These are phyloP conservation scores for Auriscalpium vulgare DNA, from an alignment of 768 basidiomycete genomes.

Conservation along the genomic window DNA sequence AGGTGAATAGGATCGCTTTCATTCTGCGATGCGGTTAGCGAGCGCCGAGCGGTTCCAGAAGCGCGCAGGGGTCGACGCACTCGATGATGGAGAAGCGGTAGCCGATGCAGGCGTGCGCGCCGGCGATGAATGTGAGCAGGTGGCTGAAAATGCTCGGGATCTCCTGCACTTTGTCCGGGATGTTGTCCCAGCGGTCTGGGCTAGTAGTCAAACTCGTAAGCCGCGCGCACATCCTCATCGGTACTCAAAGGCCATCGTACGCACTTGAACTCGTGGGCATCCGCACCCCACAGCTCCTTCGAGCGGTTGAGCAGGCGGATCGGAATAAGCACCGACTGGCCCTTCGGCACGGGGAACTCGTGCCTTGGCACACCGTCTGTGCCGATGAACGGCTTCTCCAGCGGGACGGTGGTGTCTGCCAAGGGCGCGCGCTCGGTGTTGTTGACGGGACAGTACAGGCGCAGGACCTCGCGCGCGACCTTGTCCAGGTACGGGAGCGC, in stretches of 20 bases:
- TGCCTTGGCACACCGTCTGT: constrained; percentile 8
- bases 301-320: constrained; percentile 7
- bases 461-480: constrained; percentile 8
- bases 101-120: constrained; percentile 15
- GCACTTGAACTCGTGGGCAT: constrained; percentile 19
- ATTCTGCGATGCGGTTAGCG: constrained; percentile 5
- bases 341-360: constrained; percentile 3
- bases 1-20: constrained; percentile 18
- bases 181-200: constrained; percentile 15
- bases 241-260: neutral
- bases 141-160: constrained; percentile 11
- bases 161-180: constrained; percentile 4
- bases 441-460: constrained; percentile 13
- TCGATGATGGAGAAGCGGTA: constrained; percentile 14
- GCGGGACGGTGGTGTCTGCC: constrained; percentile 12
- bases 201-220: neutral
- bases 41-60: neutral
- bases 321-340: constrained; percentile 6
- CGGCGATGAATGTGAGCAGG: constrained; percentile 10
- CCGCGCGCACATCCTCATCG: neutral
- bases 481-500: constrained; percentile 56
- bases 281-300: constrained; percentile 14
- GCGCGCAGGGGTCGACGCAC: neutral
- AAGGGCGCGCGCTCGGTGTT: constrained; percentile 2
- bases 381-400: constrained; percentile 13